phyloP scores from a whole-genome alignment of 1,284 basidiomycete genomes.

The Ganoderma resinaceum region DNA sequence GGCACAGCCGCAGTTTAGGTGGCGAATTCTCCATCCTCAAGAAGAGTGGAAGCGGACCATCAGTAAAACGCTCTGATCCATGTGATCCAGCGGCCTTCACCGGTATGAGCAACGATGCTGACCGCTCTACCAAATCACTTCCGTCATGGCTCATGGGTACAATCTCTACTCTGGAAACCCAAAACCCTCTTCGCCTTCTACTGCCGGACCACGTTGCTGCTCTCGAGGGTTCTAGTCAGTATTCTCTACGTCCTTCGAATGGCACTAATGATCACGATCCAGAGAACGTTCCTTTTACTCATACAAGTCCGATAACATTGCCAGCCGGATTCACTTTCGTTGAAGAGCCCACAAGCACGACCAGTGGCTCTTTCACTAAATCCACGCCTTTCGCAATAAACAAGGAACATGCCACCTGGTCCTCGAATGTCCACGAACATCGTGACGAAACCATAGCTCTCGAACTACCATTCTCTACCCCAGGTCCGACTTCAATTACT shows the following conservation, averaged over 20 bases:
- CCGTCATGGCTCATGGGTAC: slow-evolving; percentile 57
- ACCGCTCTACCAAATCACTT: slow-evolving; percentile 31
- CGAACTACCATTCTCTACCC: slow-evolving; percentile 8
- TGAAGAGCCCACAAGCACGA: background rate
- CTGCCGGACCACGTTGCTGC: slow-evolving; percentile 32
- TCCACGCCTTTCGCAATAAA: background rate
- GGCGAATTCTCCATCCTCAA: slow-evolving; percentile 53
- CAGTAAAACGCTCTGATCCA: slow-evolving; percentile 11
- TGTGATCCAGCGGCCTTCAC: slow-evolving; percentile 15
- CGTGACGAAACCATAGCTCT: background rate
- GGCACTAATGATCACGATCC: background rate
- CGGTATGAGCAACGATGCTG: background rate
- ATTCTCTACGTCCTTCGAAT: slow-evolving; percentile 10
- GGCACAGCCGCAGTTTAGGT: slow-evolving; percentile 44
- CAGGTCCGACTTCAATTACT: slow-evolving; percentile 5
- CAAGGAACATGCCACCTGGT: background rate
- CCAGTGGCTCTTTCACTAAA: background rate
- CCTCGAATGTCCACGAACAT: background rate
- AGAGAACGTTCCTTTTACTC: slow-evolving; percentile 18
- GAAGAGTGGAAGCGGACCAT: slow-evolving; percentile 36
- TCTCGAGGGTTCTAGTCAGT: slow-evolving; percentile 9
- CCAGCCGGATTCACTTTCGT: background rate
- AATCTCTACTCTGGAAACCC: slow-evolving; percentile 46
- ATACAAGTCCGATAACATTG: background rate
- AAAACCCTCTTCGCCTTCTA: slow-evolving; percentile 54